A percentile compares a stretch with the other conserved stretches of the same genome.
Conservation (phyloP, 1,284 basidiomycete species). For the Cutaneotrichosporon cavernicola region DNA sequence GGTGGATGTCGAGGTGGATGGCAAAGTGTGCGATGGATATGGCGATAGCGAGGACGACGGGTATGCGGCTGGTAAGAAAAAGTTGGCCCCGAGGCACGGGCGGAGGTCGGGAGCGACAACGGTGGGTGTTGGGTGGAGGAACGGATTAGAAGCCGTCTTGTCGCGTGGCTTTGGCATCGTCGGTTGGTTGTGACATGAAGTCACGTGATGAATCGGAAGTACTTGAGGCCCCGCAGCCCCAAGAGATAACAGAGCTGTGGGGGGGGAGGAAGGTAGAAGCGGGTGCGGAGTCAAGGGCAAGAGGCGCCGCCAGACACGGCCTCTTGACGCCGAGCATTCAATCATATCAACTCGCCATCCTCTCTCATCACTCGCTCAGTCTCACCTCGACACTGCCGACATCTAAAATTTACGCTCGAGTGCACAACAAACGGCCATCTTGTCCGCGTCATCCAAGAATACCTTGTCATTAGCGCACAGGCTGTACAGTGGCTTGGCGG, state of each 20-base stretch:
- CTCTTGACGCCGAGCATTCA: slow-evolving; percentile 1
- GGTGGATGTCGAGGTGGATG: background rate
- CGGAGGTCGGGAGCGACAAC: background rate
- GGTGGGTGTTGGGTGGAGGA: background rate
- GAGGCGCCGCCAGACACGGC: background rate
- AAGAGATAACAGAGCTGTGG: background rate
- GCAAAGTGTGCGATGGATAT: background rate
- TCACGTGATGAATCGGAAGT: background rate
- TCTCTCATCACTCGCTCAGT: background rate
- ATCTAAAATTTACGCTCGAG: background rate
- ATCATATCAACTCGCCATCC: background rate
- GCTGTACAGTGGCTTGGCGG: background rate
- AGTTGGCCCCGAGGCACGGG: slow-evolving; percentile 2
- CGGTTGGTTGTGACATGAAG: background rate
- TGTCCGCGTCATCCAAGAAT: background rate
- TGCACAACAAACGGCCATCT: background rate
- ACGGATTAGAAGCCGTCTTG: background rate
- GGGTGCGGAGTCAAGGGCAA: background rate
- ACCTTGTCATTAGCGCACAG: background rate
- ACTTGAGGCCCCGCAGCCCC: slow-evolving; percentile 5
- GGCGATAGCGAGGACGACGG: background rate
- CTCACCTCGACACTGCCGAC: background rate
- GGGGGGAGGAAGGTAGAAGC: background rate
- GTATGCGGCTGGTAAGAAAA: background rate
- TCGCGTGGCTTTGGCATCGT: background rate